Evolutionary conservation across 75 land plant genomes (phyloP).

Genomic region (Selaginella moellendorffii): DNA sequence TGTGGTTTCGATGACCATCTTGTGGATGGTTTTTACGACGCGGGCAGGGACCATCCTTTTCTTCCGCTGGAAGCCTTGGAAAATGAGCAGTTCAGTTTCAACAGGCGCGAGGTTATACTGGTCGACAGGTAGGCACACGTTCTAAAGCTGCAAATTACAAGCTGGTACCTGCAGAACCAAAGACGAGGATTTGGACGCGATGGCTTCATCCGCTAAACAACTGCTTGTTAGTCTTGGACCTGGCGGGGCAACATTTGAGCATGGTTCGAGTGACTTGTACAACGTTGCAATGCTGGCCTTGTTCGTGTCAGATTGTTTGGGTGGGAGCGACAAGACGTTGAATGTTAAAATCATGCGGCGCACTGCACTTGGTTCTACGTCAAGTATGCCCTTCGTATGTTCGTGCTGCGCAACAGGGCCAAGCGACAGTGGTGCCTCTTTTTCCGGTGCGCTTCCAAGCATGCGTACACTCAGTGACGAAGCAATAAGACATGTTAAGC

Average conservation of each 20-base stretch:
- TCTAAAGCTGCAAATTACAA: not conserved
- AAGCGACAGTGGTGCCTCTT: not conserved
- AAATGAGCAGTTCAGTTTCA: constrained; percentile 31
- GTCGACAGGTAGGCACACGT: constrained; percentile 81
- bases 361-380: constrained; percentile 47
- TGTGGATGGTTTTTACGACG: constrained; percentile 96
- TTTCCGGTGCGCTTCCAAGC: constrained; percentile 31
- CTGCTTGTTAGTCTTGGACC: constrained; percentile 31
- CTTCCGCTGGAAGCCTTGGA: constrained; percentile 46
- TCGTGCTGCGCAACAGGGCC: constrained; percentile 42
- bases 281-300: constrained; percentile 67
- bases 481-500: constrained; percentile 48
- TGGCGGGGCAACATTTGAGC: constrained; percentile 5
- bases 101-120: constrained; percentile 82
- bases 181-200: constrained; percentile 80
- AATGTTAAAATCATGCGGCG: constrained; percentile 37
- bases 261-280: constrained; percentile 26
- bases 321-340: constrained; percentile 67
- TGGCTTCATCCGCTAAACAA: constrained; percentile 49
- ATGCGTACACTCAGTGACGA: constrained; percentile 44
- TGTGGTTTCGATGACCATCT: constrained; percentile 57
- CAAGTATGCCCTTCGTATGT: constrained; percentile 61
- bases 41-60: constrained; percentile 87
- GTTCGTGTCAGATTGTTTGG: constrained; percentile 89
- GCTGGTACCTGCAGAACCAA: constrained; percentile 32